Evolutionary conservation across 2,329 filamentous ascomycete species (phyloP).

Genomic region (Cryphonectria naterciae): DNA sequence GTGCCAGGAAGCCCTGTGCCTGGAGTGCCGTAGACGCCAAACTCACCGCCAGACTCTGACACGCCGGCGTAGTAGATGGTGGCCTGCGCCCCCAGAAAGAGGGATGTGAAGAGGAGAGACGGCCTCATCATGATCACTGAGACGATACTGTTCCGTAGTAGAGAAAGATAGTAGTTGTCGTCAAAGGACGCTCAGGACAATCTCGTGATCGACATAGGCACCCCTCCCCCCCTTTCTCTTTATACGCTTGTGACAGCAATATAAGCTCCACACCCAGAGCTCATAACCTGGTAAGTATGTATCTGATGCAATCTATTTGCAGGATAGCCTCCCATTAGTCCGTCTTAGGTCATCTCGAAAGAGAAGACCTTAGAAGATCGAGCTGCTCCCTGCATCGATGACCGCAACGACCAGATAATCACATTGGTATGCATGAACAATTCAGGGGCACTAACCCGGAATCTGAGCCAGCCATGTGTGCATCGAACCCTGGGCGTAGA

Average conservation of each 20-base stretch:
- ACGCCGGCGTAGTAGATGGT: conserved; percentile 54
- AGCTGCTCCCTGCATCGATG: background rate
- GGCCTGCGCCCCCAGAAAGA: conserved; percentile 39
- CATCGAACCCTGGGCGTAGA: background rate
- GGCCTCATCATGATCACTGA: conserved; percentile 33
- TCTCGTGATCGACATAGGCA: background rate
- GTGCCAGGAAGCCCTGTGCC: conserved; percentile 52
- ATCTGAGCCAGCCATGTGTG: background rate
- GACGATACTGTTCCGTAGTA: background rate
- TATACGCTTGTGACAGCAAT: background rate
- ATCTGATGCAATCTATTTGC: background rate
- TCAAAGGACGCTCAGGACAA: background rate
- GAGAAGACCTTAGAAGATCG: background rate
- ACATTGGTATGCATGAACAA: background rate
- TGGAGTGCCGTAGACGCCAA: conserved; percentile 45
- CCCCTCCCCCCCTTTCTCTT: background rate
- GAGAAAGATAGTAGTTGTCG: background rate
- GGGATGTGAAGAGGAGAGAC: conserved; percentile 27
- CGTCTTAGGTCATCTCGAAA: background rate
- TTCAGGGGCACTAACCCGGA: background rate
- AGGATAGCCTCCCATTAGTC: background rate
- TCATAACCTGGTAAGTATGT: background rate
- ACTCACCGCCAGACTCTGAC: conserved; percentile 51
- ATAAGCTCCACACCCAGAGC: background rate
- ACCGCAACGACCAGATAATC: background rate